These are phyloP conservation scores for Cladosporium sp. DNA, from an alignment of 2,329 filamentous ascomycete genomes.

Conservation along the genomic window DNA sequence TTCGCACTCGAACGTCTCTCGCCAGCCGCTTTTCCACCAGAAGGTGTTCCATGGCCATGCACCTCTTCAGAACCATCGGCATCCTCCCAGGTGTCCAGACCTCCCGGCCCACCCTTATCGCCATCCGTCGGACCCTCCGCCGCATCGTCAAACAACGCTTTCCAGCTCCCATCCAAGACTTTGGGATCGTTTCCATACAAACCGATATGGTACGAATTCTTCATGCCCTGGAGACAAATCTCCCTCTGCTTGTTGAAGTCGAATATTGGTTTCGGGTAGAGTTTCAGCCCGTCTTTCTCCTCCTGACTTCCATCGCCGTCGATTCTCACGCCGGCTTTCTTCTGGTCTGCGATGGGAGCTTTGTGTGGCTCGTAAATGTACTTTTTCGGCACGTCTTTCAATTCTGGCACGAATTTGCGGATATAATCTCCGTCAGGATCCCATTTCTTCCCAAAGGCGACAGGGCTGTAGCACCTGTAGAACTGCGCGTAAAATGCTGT, in stretches of 20 bases:
- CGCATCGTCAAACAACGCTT: conserved; percentile 43
- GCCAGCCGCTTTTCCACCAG: background rate
- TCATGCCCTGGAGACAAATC: conserved; percentile 63
- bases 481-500: conserved; percentile 71
- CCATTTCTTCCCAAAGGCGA: conserved; percentile 72
- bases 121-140: conserved; percentile 44
- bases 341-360: conserved; percentile 63
- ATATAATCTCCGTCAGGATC: conserved; percentile 64
- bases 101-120: conserved; percentile 35
- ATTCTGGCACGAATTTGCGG: conserved; percentile 62
- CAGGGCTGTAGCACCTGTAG: conserved; percentile 64
- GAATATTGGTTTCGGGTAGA: conserved; percentile 73
- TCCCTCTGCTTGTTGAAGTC: conserved; percentile 62
- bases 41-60: background rate
- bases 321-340: conserved; percentile 59
- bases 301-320: conserved; percentile 46
- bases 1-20: background rate
- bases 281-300: conserved; percentile 37
- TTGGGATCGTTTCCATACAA: conserved; percentile 59
- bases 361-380: conserved; percentile 80
- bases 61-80: conserved; percentile 21
- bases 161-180: conserved; percentile 59
- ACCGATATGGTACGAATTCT: conserved; percentile 62
- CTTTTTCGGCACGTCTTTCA: conserved; percentile 57
- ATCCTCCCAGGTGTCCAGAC: conserved; percentile 27